These are phyloP conservation scores for Arthrobotrys iridis DNA, from an alignment of 2,329 filamentous ascomycete genomes.

Conservation along the genomic window DNA sequence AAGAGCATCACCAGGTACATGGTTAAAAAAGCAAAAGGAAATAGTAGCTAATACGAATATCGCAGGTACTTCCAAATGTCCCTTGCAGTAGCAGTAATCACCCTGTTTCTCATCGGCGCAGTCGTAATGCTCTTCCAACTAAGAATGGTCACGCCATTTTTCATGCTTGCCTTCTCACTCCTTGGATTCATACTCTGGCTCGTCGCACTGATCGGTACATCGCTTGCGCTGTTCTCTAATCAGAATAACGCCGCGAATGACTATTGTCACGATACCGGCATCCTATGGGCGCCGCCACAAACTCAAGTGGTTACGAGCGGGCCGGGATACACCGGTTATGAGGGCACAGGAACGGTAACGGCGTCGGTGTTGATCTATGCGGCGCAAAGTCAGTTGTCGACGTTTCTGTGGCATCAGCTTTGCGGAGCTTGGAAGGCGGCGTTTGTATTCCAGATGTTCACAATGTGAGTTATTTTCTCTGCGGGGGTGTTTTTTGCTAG, in stretches of 20 bases:
- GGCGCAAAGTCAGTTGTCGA: slow-evolving; percentile 47
- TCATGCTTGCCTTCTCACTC: slow-evolving; percentile 48
- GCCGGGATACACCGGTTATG: slow-evolving; percentile 10
- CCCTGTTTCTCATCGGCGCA: slow-evolving; percentile 32
- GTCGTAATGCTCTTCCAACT: slow-evolving; percentile 43
- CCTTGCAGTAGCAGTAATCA: slow-evolving; percentile 47
- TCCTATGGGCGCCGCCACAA: slow-evolving; percentile 38
- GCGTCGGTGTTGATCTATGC: slow-evolving; percentile 36
- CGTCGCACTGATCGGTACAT: slow-evolving; percentile 44
- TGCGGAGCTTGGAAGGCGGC: slow-evolving; percentile 52
- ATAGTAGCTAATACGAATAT: slow-evolving; percentile 22
- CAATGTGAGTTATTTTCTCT: slow-evolving; percentile 24
- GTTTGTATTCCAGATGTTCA: slow-evolving; percentile 49
- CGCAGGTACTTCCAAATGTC: slow-evolving; percentile 54
- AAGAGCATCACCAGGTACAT: not conserved
- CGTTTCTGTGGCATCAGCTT: slow-evolving; percentile 51
- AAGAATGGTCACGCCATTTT: slow-evolving; percentile 50
- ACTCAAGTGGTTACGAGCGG: slow-evolving; percentile 28
- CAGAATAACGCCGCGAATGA: slow-evolving; percentile 48
- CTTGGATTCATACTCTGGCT: slow-evolving; percentile 50
- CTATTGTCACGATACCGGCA: slow-evolving; percentile 43
- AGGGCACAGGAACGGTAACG: slow-evolving; percentile 17
- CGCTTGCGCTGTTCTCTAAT: slow-evolving; percentile 43
- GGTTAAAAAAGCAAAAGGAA: slow-evolving; percentile 8
- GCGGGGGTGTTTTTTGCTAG: not conserved